phyloP scores from a whole-genome alignment of 2,329 filamentous ascomycete genomes.

The Neophaeococcomyces mojaviensis region DNA sequence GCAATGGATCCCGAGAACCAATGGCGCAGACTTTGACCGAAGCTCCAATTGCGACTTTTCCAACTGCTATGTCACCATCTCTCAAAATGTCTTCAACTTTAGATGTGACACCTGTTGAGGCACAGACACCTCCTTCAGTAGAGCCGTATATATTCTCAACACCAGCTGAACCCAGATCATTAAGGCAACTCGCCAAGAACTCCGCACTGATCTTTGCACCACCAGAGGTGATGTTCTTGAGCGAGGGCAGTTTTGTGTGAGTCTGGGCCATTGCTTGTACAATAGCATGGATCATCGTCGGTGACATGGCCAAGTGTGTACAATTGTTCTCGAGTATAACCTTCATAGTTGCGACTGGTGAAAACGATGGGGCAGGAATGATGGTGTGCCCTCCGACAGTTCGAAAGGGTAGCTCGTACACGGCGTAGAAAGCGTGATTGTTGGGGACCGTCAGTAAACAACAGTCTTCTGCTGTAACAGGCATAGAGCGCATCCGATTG shows the following conservation, averaged over 20 bases:
- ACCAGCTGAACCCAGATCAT: not conserved
- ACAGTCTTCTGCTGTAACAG: not conserved
- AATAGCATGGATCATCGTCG: constrained; percentile 2
- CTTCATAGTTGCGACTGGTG: not conserved
- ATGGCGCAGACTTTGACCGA: constrained; percentile 1
- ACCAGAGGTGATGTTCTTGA: constrained; percentile 1
- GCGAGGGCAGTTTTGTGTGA: not conserved
- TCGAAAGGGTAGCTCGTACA: not conserved
- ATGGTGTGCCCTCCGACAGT: not conserved
- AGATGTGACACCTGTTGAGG: not conserved
- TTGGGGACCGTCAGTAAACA: not conserved
- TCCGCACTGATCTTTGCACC: constrained; percentile 2
- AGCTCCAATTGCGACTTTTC: not conserved
- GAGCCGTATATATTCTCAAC: constrained; percentile 4
- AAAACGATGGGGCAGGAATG: not conserved
- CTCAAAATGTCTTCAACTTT: constrained; percentile 1
- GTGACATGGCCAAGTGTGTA: not conserved
- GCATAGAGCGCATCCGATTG: not conserved
- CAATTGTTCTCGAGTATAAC: constrained; percentile 1
- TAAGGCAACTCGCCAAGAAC: not conserved
- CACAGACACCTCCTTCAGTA: not conserved
- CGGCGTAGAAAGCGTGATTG: constrained; percentile 1
- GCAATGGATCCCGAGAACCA: not conserved
- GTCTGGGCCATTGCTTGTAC: not conserved
- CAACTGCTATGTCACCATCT: not conserved